phyloP scores from a whole-genome alignment of 1,139 yeast species.

The Candida pseudoviswanathii region DNA sequence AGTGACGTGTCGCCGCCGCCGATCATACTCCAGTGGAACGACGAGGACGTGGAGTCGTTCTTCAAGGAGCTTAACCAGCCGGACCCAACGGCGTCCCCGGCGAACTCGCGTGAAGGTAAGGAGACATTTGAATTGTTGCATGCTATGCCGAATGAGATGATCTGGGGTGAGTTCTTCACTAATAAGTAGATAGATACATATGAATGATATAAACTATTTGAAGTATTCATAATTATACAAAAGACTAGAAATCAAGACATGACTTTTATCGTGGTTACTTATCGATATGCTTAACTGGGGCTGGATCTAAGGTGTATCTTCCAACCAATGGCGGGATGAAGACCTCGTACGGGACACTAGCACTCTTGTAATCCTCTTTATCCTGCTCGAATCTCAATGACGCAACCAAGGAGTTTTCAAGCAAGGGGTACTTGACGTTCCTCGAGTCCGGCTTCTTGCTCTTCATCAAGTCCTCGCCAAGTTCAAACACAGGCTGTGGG shows the following conservation, averaged over 20 bases:
- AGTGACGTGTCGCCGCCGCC: slow-evolving; percentile 3
- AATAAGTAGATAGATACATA: slow-evolving; percentile 14
- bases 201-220: neutral
- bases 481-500: slow-evolving; percentile 31
- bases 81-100: slow-evolving; percentile 8
- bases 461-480: slow-evolving; percentile 11
- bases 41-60: slow-evolving; percentile 41
- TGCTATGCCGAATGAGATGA: slow-evolving; percentile 67
- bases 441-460: slow-evolving; percentile 19
- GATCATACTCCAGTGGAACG: slow-evolving; percentile 13
- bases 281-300: slow-evolving; percentile 36
- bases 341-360: slow-evolving; percentile 66
- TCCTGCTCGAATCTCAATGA: slow-evolving; percentile 75
- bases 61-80: slow-evolving; percentile 40
- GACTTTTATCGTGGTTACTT: neutral
- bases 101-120: slow-evolving; percentile 46
- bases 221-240: neutral
- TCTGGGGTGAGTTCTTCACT: slow-evolving; percentile 78
- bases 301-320: slow-evolving; percentile 32
- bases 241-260: neutral
- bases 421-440: slow-evolving; percentile 52
- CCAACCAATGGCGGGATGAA: slow-evolving; percentile 64
- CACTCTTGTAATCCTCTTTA: slow-evolving; percentile 49
- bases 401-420: slow-evolving; percentile 61
- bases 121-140: slow-evolving; percentile 61